These are phyloP conservation scores for Calonectria pseudoreteaudii DNA, from an alignment of 2,329 filamentous ascomycete genomes.

Conservation along the genomic window DNA sequence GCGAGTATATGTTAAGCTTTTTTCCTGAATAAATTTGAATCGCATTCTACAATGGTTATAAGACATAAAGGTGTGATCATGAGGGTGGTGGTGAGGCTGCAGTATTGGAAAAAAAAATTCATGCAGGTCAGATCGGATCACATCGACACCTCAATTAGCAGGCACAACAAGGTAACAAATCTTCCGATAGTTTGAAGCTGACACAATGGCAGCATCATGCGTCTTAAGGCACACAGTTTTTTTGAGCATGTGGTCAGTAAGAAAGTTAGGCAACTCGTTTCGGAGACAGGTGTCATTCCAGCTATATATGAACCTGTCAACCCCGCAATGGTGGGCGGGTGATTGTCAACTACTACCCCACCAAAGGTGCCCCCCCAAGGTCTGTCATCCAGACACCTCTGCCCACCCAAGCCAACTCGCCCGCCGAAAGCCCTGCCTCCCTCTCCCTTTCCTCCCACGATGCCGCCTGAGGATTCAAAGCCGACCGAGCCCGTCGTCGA, in stretches of 20 bases:
- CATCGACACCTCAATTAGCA: neutral
- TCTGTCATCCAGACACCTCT: neutral
- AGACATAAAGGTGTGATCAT: neutral
- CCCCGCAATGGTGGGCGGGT: slow-evolving; percentile 20
- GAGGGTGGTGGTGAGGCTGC: neutral
- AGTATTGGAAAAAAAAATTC: neutral
- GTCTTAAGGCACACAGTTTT: neutral
- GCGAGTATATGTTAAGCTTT: neutral
- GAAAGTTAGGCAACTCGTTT: neutral
- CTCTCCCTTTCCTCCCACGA: slow-evolving; percentile 35
- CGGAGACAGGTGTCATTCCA: neutral
- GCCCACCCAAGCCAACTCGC: slow-evolving; percentile 18
- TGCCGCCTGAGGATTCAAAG: slow-evolving; percentile 73
- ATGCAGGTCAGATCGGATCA: neutral
- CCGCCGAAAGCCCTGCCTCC: slow-evolving; percentile 14
- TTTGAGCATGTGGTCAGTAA: neutral
- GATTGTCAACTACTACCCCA: slow-evolving; percentile 35
- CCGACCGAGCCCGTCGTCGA: slow-evolving; percentile 65
- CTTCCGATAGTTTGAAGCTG: neutral
- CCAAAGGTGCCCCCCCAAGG: slow-evolving; percentile 30
- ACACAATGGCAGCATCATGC: neutral
- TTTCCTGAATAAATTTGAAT: neutral
- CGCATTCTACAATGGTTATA: neutral
- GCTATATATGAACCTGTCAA: neutral
- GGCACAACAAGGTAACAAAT: neutral